Conservation (phyloP, 192 early-diverging fungal genomes). For the Coemansia sp. region DNA sequence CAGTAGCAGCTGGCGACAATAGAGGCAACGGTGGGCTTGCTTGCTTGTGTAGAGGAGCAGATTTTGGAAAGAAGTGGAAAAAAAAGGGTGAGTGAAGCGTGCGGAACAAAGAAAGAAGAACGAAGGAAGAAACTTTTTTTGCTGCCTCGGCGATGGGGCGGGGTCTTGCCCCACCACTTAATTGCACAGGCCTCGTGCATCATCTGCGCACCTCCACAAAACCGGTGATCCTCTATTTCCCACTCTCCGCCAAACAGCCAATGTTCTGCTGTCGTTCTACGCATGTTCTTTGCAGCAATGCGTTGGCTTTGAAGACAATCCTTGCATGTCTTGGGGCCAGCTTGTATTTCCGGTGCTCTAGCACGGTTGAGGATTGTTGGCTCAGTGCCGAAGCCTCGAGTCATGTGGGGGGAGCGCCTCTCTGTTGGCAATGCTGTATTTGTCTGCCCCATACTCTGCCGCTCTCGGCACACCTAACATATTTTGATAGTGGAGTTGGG, state of each 20-base stretch:
- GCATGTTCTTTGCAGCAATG: neutral
- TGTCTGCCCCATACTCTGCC: too few species aligned
- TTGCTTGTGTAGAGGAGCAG: neutral
- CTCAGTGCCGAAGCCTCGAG: too few species aligned
- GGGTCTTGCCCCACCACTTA: neutral
- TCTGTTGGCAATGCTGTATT: too few species aligned
- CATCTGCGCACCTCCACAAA: neutral
- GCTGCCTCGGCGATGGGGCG: neutral
- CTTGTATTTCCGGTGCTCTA: neutral
- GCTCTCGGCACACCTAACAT: too few species aligned
- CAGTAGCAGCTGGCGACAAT: neutral
- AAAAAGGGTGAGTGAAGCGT: slow-evolving; percentile 14
- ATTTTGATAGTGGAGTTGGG: too few species aligned
- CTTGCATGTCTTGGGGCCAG: neutral
- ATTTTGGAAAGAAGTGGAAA: slow-evolving; percentile 8
- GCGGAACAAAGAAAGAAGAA: slow-evolving; percentile 8
- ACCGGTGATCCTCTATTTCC: neutral
- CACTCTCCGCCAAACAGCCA: neutral
- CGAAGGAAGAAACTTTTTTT: neutral
- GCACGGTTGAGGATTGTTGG: too few species aligned
- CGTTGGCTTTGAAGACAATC: neutral
- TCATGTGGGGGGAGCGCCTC: too few species aligned
- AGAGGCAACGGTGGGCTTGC: neutral
- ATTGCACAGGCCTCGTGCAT: neutral
- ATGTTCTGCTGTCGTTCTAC: neutral